phyloP scores from a whole-genome alignment of 1,139 yeast species.

The Hemisphaericaspora subhashii region DNA sequence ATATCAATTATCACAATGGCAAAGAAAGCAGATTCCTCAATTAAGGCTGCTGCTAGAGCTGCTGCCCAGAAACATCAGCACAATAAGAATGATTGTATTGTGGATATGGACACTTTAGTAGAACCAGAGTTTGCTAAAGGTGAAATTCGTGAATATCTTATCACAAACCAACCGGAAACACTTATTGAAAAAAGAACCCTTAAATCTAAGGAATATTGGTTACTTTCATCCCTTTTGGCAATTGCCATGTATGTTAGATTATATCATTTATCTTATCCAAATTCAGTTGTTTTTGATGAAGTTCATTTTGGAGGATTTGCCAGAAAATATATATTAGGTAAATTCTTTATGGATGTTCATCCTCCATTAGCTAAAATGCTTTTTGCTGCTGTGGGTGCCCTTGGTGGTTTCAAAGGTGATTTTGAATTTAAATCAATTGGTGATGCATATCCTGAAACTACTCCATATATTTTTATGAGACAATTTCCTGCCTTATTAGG shows the following conservation, averaged over 20 bases:
- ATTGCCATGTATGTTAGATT: constrained; percentile 52
- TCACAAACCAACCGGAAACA: constrained; percentile 25
- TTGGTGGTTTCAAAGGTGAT: constrained; percentile 78
- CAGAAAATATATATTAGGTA: constrained; percentile 67
- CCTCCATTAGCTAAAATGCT: constrained; percentile 93
- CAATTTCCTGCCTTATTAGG: constrained; percentile 83
- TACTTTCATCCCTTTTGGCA: constrained; percentile 50
- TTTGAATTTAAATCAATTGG: constrained; percentile 76
- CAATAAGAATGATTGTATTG: constrained; percentile 8
- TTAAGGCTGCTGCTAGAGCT: constrained; percentile 10
- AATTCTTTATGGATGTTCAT: constrained; percentile 87
- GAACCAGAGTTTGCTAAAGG: constrained; percentile 36
- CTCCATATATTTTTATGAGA: constrained; percentile 84
- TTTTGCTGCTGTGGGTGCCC: constrained; percentile 70
- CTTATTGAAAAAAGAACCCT: constrained; percentile 24
- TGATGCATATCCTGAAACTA: constrained; percentile 53
- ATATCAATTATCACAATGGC: too few species aligned
- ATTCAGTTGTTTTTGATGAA: constrained; percentile 40
- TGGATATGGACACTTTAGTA: constrained; percentile 14
- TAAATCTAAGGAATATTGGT: constrained; percentile 26
- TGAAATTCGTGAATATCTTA: constrained; percentile 25
- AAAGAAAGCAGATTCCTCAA: constrained; percentile 4
- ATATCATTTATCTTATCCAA: constrained; percentile 27
- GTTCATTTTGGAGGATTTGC: constrained; percentile 73
- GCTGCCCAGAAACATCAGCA: constrained; percentile 10